Conservation (phyloP, 2,329 filamentous ascomycete genomes). For the Aureobasidium zeae region DNA sequence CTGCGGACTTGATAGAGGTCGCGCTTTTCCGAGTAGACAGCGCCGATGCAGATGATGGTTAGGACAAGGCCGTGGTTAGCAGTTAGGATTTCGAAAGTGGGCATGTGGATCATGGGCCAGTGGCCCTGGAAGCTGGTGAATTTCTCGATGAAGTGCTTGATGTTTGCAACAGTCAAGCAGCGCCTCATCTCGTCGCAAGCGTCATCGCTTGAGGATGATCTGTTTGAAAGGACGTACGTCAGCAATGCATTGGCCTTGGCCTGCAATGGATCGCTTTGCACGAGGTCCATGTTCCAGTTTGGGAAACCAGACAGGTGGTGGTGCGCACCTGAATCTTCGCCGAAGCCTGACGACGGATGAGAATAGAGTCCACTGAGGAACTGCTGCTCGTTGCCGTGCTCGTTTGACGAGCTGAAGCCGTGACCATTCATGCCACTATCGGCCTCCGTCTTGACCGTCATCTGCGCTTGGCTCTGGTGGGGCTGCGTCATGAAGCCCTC, state of each 20-base stretch:
- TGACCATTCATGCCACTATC: constrained; percentile 34
- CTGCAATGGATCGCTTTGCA: constrained; percentile 34
- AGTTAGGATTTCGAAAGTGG: constrained; percentile 58
- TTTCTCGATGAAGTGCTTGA: constrained; percentile 61
- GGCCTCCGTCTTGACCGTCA: constrained; percentile 36
- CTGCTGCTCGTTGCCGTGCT: constrained; percentile 35
- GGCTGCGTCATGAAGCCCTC: constrained; percentile 33
- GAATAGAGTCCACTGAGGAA: constrained; percentile 43
- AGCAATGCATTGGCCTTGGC: constrained; percentile 37
- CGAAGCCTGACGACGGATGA: constrained; percentile 32
- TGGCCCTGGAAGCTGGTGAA: constrained; percentile 66
- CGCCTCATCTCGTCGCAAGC: constrained; percentile 21
- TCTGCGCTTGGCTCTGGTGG: constrained; percentile 28
- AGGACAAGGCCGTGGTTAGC: constrained; percentile 59
- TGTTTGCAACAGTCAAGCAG: constrained; percentile 57
- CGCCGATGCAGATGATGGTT: constrained; percentile 63
- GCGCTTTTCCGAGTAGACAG: constrained; percentile 61
- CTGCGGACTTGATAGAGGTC: constrained; percentile 53
- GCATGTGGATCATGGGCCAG: constrained; percentile 62
- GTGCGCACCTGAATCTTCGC: constrained; percentile 23
- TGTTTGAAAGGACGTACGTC: constrained; percentile 30
- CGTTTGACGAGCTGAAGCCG: constrained; percentile 32
- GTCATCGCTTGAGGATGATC: constrained; percentile 17
- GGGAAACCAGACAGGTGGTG: constrained; percentile 28
- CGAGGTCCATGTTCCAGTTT: constrained; percentile 34